A percentile compares a stretch with the other conserved stretches of the same genome.
Evolutionary conservation across 495 filamentous ascomycete genomes (phyloP).

Genomic region (Hapsidospora chrysogenum): DNA sequence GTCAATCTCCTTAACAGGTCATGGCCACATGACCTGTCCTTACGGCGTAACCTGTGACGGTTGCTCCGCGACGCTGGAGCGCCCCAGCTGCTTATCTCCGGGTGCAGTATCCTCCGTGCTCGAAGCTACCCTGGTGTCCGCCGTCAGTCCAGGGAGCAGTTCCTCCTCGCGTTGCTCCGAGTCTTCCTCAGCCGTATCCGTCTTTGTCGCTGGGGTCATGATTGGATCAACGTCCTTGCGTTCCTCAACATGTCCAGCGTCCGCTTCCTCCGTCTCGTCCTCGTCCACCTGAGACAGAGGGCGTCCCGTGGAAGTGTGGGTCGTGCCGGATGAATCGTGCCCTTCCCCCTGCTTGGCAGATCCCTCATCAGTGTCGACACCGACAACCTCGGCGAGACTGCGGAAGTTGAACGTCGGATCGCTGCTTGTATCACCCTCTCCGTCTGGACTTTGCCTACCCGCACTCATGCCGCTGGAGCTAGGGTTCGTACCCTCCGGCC

Average conservation of each 20-base stretch:
- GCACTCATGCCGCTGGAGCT: slow-evolving; percentile 24
- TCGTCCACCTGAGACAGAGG: not conserved
- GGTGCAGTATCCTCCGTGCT: not conserved
- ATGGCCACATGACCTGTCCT: no score
- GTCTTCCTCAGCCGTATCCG: not conserved
- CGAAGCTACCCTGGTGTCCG: not conserved
- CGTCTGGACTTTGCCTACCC: slow-evolving; percentile 17
- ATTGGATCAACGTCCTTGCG: slow-evolving; percentile 1
- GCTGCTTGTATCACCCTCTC: slow-evolving; percentile 30
- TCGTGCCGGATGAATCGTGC: not conserved
- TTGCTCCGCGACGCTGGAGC: not conserved
- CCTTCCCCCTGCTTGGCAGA: not conserved
- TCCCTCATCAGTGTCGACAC: slow-evolving; percentile 27
- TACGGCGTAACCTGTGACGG: not conserved
- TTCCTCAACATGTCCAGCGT: slow-evolving; percentile 12
- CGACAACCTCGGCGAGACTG: slow-evolving; percentile 74
- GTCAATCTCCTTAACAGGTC: no score
- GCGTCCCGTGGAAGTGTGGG: not conserved
- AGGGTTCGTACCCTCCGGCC: slow-evolving; percentile 29
- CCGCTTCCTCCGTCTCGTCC: slow-evolving; percentile 3
- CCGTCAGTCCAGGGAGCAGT: not conserved
- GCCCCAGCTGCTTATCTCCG: slow-evolving; percentile 1
- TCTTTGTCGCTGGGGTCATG: not conserved
- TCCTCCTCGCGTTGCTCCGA: not conserved
- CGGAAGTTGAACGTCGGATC: slow-evolving; percentile 88